Conservation (phyloP, 306 rosid genomes). For the Vicia sativa region DNA sequence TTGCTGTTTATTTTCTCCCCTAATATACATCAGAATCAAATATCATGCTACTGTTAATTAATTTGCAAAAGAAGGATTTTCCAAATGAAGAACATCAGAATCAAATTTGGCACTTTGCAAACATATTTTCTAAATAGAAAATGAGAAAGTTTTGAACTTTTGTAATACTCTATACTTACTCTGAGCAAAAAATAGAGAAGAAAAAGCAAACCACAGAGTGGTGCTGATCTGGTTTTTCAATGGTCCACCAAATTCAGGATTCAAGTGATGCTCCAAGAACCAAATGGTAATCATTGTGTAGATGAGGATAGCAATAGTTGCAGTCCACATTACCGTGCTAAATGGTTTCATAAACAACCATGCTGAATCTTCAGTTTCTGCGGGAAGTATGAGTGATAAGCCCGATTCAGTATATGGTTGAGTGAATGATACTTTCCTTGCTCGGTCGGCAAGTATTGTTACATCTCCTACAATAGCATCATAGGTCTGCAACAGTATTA, state of each 20-base stretch:
- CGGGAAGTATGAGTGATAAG: constrained; percentile 52
- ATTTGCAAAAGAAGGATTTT: constrained; percentile 19
- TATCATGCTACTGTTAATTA: neutral
- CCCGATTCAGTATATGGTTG: constrained; percentile 70
- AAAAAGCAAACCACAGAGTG: constrained; percentile 69
- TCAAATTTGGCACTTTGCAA: too few relatives aligned
- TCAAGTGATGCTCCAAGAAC: constrained; percentile 63
- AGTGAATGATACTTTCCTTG: constrained; percentile 52
- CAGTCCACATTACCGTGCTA: constrained; percentile 57
- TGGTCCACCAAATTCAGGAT: constrained; percentile 60
- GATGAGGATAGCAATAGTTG: constrained; percentile 42
- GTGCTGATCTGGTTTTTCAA: constrained; percentile 58
- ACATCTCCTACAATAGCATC: constrained; percentile 68
- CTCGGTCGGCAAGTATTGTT: constrained; percentile 54
- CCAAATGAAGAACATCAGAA: neutral
- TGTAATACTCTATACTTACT: constrained; percentile 48
- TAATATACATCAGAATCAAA: constrained; percentile 31
- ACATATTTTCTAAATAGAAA: neutral
- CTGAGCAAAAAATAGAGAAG: constrained; percentile 67
- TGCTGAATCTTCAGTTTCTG: constrained; percentile 38
- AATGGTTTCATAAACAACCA: constrained; percentile 70
- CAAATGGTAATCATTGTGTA: constrained; percentile 63
- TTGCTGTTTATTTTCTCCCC: constrained; percentile 54
- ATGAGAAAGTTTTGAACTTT: neutral
- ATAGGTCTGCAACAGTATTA: constrained; percentile 41